Evolutionary conservation across 768 basidiomycete species (phyloP).

Genomic region (Amylocystis lapponica): DNA sequence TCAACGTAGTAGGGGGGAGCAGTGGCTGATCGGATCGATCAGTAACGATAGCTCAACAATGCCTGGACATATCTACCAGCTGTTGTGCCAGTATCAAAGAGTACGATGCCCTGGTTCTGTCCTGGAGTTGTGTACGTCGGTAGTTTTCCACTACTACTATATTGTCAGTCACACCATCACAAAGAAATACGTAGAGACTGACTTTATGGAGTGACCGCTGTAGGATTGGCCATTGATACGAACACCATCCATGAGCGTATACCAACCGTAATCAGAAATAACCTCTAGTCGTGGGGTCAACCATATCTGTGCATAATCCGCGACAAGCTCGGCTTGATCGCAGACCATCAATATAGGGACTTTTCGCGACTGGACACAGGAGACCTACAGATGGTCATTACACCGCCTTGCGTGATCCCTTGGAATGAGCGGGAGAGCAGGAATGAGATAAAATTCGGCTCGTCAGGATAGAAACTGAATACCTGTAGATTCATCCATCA

Average conservation of each 20-base stretch:
- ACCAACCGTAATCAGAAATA: background rate
- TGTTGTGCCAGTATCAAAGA: conserved; percentile 4
- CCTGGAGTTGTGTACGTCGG: background rate
- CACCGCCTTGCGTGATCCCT: conserved; percentile 2
- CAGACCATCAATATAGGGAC: background rate
- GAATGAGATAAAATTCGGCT: conserved; percentile 2
- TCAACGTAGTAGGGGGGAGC: conserved; percentile 6
- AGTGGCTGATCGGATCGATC: background rate
- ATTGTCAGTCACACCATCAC: too few species aligned
- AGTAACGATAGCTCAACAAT: background rate
- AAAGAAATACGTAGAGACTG: background rate
- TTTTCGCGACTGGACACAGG: background rate
- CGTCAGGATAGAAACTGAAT: background rate
- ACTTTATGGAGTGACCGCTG: background rate
- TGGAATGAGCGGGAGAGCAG: background rate
- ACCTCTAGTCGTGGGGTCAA: background rate
- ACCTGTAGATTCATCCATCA: background rate
- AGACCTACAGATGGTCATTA: conserved; percentile 1
- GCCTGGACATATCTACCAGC: background rate
- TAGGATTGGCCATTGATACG: conserved; percentile 1
- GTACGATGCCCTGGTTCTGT: background rate
- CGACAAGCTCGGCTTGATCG: background rate
- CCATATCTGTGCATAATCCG: background rate
- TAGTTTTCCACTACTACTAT: too few species aligned
- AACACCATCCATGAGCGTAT: conserved; percentile 4